A percentile compares a stretch with the other conserved stretches of the same genome.
Evolutionary conservation across 306 rosid species (phyloP).

Genomic region (Prunus salicina): DNA sequence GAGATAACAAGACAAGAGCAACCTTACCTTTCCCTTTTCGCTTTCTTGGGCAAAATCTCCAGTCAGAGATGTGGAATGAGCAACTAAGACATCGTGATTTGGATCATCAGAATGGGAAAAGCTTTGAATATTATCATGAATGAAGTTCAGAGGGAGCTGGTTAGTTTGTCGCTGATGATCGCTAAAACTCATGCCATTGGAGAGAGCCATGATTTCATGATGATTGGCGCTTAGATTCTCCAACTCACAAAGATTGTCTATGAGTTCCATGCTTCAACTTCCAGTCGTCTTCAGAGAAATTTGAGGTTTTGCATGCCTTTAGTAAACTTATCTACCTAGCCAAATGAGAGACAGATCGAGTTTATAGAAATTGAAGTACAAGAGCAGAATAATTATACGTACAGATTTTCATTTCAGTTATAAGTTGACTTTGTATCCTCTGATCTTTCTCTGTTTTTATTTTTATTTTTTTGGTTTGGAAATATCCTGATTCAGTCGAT

Average conservation of each 20-base stretch:
- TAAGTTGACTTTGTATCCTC: neutral
- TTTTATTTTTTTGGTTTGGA: neutral
- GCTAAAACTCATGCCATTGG: conserved; percentile 10
- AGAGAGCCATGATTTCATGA: conserved; percentile 25
- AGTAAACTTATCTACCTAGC: neutral
- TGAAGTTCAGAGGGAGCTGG: conserved; percentile 25
- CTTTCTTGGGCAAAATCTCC: conserved; percentile 4
- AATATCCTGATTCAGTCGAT: neutral
- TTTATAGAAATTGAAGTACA: conserved; percentile 5
- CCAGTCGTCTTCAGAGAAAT: neutral
- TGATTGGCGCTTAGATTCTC: conserved; percentile 18
- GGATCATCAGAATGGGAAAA: conserved; percentile 19
- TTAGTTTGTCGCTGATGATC: neutral
- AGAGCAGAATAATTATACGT: no score
- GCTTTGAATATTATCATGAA: neutral
- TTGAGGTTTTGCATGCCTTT: conserved; percentile 15
- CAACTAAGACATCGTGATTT: conserved; percentile 6
- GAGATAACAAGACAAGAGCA: neutral
- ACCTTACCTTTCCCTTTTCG: conserved; percentile 7
- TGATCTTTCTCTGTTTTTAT: neutral
- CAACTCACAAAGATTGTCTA: conserved; percentile 19
- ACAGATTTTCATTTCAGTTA: conserved; percentile 10
- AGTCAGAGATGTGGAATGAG: conserved; percentile 23
- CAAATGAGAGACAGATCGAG: neutral
- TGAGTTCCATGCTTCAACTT: conserved; percentile 18